These are phyloP conservation scores for Ogataea wickerhamii DNA, from an alignment of 805 yeast species.

Conservation along the genomic window DNA sequence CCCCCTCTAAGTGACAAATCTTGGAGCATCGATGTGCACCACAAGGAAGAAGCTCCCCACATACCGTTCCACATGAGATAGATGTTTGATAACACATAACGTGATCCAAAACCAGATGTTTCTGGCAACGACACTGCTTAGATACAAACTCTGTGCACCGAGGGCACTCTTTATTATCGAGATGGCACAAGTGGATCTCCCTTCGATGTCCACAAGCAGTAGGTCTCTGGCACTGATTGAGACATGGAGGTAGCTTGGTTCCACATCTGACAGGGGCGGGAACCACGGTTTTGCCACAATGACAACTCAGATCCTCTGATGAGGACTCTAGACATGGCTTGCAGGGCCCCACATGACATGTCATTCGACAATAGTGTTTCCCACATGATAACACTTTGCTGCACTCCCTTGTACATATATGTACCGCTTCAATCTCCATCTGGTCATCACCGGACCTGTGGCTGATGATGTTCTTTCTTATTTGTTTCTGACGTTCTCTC, in stretches of 20 bases:
- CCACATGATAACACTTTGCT: constrained; percentile 61
- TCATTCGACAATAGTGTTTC: constrained; percentile 59
- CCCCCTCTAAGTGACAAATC: constrained; percentile 53
- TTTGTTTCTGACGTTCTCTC: constrained; percentile 45
- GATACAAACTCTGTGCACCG: constrained; percentile 55
- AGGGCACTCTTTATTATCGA: constrained; percentile 62
- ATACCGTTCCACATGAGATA: constrained; percentile 66
- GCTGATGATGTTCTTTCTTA: constrained; percentile 41
- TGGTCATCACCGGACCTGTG: constrained; percentile 43
- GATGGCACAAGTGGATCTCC: constrained; percentile 74
- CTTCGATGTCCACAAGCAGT: constrained; percentile 66
- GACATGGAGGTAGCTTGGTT: constrained; percentile 59
- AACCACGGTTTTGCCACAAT: constrained; percentile 75
- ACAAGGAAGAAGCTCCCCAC: constrained; percentile 47
- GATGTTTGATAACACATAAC: constrained; percentile 65
- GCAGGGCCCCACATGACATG: constrained; percentile 80
- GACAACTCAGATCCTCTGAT: constrained; percentile 73
- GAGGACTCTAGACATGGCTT: constrained; percentile 76
- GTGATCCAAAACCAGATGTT: constrained; percentile 43
- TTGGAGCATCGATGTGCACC: constrained; percentile 53
- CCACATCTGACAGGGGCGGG: constrained; percentile 88
- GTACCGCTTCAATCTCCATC: constrained; percentile 64
- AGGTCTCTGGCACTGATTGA: constrained; percentile 57
- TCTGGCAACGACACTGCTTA: constrained; percentile 31
- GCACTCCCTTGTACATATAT: constrained; percentile 68